phyloP scores from a whole-genome alignment of 2,329 filamentous ascomycete genomes.

The Pseudogymnoascus sp. region DNA sequence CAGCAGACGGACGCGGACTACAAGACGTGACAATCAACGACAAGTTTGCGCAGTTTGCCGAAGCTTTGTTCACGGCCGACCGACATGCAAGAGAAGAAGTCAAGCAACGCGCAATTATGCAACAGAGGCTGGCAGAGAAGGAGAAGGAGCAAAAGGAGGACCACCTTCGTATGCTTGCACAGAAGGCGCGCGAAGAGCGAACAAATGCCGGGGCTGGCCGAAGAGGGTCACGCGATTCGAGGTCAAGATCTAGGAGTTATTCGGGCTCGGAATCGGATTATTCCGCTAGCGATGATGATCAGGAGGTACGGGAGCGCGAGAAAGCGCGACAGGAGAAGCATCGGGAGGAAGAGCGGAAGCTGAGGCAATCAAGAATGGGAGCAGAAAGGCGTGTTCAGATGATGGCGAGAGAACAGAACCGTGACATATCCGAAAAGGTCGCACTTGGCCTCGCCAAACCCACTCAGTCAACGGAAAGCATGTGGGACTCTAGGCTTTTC shows the following conservation, averaged over 20 bases:
- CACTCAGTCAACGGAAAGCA: constrained; percentile 81
- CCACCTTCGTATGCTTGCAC: constrained; percentile 74
- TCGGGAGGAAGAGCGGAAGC: constrained; percentile 77
- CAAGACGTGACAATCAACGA: constrained; percentile 97
- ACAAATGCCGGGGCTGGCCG: constrained; percentile 44
- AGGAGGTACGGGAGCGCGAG: constrained; percentile 67
- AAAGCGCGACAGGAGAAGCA: constrained; percentile 67
- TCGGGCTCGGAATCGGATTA: constrained; percentile 41
- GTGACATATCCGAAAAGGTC: constrained; percentile 95
- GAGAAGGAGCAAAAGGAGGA: constrained; percentile 94
- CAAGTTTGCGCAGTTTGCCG: constrained; percentile 94
- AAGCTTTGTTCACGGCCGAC: constrained; percentile 90
- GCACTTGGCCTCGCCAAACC: constrained; percentile 91
- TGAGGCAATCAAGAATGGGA: constrained; percentile 92
- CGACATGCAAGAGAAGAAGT: constrained; percentile 93
- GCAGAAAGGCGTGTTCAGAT: constrained; percentile 84
- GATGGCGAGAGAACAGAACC: constrained; percentile 89
- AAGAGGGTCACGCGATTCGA: constrained; percentile 28
- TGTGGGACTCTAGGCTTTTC: constrained; percentile 95
- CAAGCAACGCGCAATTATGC: constrained; percentile 84
- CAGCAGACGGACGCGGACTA: constrained; percentile 82
- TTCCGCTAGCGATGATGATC: constrained; percentile 46
- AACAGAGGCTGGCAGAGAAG: constrained; percentile 91
- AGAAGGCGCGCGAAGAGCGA: constrained; percentile 83
- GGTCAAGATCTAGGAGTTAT: constrained; percentile 41